Evolutionary conservation across 495 filamentous ascomycete species (phyloP).

Genomic region (Daldinia bambusicola): DNA sequence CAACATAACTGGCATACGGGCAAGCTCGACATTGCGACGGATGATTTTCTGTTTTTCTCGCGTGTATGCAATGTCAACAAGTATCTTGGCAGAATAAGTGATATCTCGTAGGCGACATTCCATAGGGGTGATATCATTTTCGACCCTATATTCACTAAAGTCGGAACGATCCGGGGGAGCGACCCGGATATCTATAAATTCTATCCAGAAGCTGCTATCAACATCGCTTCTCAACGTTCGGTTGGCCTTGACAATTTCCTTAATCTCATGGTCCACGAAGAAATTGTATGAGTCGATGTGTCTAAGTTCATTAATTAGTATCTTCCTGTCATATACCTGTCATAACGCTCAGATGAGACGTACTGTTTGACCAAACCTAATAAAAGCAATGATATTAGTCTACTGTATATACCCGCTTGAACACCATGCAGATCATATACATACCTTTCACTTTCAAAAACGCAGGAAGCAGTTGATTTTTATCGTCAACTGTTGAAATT

Average conservation of each 20-base stretch:
- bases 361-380: slow-evolving; percentile 81
- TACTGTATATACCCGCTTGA: slow-evolving; percentile 9
- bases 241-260: slow-evolving; percentile 93
- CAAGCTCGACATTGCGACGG: slow-evolving; percentile 78
- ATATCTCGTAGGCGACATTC: slow-evolving; percentile 96
- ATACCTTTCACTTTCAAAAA: slow-evolving; percentile 94
- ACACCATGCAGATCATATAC: slow-evolving; percentile 32
- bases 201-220: slow-evolving; percentile 85
- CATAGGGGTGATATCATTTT: slow-evolving; percentile 81
- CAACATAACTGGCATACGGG: slow-evolving; percentile 94
- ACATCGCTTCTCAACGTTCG: slow-evolving; percentile 86
- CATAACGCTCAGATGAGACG: slow-evolving; percentile 8
- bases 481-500: slow-evolving; percentile 90
- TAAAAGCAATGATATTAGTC: slow-evolving; percentile 35
- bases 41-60: slow-evolving; percentile 76
- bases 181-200: slow-evolving; percentile 89
- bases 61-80: slow-evolving; percentile 87
- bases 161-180: slow-evolving; percentile 80
- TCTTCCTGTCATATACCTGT: background rate
- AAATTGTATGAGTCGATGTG: slow-evolving; percentile 99
- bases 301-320: slow-evolving; percentile 50
- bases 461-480: slow-evolving; percentile 95
- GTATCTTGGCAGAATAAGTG: slow-evolving; percentile 92
- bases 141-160: slow-evolving; percentile 67
- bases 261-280: slow-evolving; percentile 93